These are phyloP conservation scores for Styphnolobium japonicum DNA, from an alignment of 306 rosid genomes.

Conservation along the genomic window DNA sequence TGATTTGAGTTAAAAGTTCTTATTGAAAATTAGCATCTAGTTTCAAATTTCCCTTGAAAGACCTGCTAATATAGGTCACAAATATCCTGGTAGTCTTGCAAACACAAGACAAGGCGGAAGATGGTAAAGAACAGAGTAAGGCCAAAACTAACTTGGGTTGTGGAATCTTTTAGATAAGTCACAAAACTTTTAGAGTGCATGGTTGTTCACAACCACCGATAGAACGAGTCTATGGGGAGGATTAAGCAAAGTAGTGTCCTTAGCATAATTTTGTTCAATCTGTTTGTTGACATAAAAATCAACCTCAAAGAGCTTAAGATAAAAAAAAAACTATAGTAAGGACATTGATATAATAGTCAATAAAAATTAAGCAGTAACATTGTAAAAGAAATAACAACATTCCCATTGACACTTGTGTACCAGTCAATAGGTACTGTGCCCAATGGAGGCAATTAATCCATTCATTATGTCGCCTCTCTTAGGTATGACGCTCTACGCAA, in stretches of 20 bases:
- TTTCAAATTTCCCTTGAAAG: no score
- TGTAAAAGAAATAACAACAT: slow-evolving; percentile 29
- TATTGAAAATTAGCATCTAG: no score
- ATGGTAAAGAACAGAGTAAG: no score
- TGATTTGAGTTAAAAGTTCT: no score
- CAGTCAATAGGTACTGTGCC: slow-evolving; percentile 46
- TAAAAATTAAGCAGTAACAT: neutral
- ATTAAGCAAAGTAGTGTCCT: slow-evolving; percentile 44
- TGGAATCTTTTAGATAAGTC: no score
- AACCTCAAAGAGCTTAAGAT: neutral
- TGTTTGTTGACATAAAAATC: slow-evolving; percentile 1
- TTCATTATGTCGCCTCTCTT: slow-evolving; percentile 29
- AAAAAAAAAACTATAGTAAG: neutral
- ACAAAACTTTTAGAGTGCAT: slow-evolving; percentile 20
- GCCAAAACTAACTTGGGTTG: no score
- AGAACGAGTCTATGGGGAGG: slow-evolving; percentile 60
- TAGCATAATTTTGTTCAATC: slow-evolving; percentile 47
- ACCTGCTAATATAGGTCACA: no score
- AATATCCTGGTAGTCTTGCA: no score
- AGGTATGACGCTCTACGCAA: slow-evolving; percentile 18
- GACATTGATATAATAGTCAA: neutral
- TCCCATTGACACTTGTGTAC: slow-evolving; percentile 53
- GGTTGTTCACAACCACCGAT: slow-evolving; percentile 53
- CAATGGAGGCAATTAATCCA: slow-evolving; percentile 53
- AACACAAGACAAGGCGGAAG: no score